These are phyloP conservation scores for Fusarium paranaense DNA, from an alignment of 2,329 filamentous ascomycete genomes.

Conservation along the genomic window DNA sequence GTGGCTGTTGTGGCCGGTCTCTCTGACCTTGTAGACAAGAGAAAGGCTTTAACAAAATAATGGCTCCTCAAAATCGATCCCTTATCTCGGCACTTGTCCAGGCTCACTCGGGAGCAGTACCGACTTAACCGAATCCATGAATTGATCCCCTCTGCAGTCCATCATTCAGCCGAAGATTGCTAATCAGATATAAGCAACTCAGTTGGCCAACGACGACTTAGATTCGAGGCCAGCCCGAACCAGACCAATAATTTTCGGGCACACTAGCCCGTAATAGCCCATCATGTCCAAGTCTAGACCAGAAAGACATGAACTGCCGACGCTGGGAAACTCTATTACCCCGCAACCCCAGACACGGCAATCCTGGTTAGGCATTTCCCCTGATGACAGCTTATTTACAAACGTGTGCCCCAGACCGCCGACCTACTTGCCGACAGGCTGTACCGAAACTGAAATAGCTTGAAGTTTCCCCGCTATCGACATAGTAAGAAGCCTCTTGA, in stretches of 20 bases:
- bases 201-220: neutral
- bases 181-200: neutral
- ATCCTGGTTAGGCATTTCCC: neutral
- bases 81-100: neutral
- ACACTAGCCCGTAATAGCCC: neutral
- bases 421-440: neutral
- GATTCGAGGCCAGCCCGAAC: neutral
- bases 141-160: neutral
- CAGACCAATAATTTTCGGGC: neutral
- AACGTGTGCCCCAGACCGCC: neutral
- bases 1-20: neutral
- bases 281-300: neutral
- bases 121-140: neutral
- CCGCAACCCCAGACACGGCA: neutral
- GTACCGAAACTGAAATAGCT: neutral
- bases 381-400: neutral
- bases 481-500: neutral
- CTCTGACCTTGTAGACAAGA: neutral
- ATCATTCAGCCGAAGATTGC: neutral
- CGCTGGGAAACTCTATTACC: neutral
- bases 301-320: neutral
- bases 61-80: neutral
- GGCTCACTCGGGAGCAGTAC: neutral
- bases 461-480: neutral
- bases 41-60: neutral